Evolutionary conservation across 805 yeast species (phyloP), one percentile per base, ranked within the genome.

Genomic region (Saccharomycopsis javanensis): DNA sequence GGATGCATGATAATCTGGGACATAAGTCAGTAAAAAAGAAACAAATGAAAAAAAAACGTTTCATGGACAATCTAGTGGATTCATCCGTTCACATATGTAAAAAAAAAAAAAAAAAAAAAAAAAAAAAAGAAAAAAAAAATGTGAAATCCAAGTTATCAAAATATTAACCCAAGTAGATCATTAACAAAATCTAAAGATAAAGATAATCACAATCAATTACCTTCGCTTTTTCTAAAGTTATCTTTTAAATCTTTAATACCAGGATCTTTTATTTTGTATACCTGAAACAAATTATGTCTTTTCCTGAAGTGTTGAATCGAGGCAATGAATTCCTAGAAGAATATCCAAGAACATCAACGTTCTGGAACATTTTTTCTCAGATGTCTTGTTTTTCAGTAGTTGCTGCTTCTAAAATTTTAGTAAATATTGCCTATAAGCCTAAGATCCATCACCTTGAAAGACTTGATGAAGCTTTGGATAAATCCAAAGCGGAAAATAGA

Each of bases 301-400:
- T 80, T 61, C 80, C 79, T 46, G 83, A 79, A 62, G 94, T 87
- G 28, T 69, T 86, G 53, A 72, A 77, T 61, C 72, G 90, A 58
- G 97, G 96, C 4, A 87, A 85, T 61, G 86, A 82, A 30, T 83
- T 84, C 65, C 77, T 89, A 18, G 60, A 70, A 2, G 78, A 79
- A 46, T 85, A 81, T 62, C 91, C 95, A 0, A 72, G 91, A 48
- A 69, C 73, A 0, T 68, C 80, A 0, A 64, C 68, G 27, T 64
- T 79, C 60, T 89, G 96, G 96, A 80, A 83, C 63, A 66, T 71
- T 23, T 77, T 84, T 0, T 84, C 95, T 5, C 83, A 82, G 57
- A 75, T 83, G 11, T 84, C 94, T 1, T 82, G 95, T 65, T 65
- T 81, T 30, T 71, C 81, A 15, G 82, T 87, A 64, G 83, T 88